Base-by-base conservation (phyloP, 331 rosid species). In the Rosa hybrid region DNA sequence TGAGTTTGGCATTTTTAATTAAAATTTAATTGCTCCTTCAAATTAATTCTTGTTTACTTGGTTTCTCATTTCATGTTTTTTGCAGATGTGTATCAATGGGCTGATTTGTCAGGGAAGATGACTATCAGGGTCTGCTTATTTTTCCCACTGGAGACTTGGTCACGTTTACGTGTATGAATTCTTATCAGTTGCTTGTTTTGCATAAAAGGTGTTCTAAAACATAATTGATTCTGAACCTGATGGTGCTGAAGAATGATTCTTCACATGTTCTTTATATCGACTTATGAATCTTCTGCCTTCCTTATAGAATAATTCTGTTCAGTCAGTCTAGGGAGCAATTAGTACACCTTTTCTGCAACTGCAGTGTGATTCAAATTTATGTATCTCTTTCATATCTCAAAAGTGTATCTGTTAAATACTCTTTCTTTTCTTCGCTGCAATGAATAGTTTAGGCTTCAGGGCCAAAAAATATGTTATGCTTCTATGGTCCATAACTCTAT, bases 71-170 rank as follows among this genome's bases (percentile, higher is more conserved):
- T 71, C 7, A 70, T 73, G 27, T 4, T 74, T 30, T 50, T 41
- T 68, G 71, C 94, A 93, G 98, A 91, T 86, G 97, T 93, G 48
- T 93, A 91, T 86, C 91, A 78, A 74, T 93, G 98, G 98, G 90
- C 95, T 46, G 79, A 88, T 87, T 83, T 90, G 77, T 81, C 87
- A 70, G 86, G 90, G 85, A 87, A 91, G 82, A 90, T 90, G 98
- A 89, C 78, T 80, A 78, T 91, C 77, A 88, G 97, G 77, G 93
- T 90, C 62, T 86, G 97, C 86, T 72, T 93, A 86, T 93, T 88
- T 86, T 93, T 93, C 75, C 92, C 98, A 12, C 72, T 91, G 86
- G 94, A 87, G 86, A 93, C 94, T 68, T 87, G 93, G 98, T 76
- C 87, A 71, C 85, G 53, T 76, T 83, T 93, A 72, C 86, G 12